Evolutionary conservation across 352 stramenopile genomes (phyloP), one percentile per base, ranked within the genome.

Genomic region (Pythium diclinum): DNA sequence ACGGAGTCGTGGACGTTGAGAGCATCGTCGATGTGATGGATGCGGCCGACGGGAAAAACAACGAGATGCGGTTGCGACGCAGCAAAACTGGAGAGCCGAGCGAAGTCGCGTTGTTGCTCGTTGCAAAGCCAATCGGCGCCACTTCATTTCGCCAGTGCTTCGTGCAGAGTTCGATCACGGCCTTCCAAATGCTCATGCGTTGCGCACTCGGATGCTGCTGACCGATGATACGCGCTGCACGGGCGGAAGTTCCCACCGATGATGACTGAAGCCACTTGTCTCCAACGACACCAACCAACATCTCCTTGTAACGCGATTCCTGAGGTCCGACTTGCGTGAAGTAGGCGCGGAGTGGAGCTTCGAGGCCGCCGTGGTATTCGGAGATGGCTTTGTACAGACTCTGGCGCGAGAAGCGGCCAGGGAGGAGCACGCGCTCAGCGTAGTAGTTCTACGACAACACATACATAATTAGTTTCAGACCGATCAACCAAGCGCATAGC

Each of bases 71-170:
- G 51, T 92, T 92, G 21, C 79, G 83, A 11, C 81, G 81, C 19
- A 92, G 56, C 36, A 92, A 59, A 33, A 92, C 75, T 2, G 83
- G 83, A 0, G 80, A 82, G 2, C 83, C 83, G 10, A 83, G 64
- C 8, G 79, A 21, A 78, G 65, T 21, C 82, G 65, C 36, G 72
- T 46, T 38, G 49, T 23, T 46, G 77, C 73, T 3, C 1, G 71
- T 68, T 7, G 72, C 81, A 59, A 92, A 89, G 3, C 83, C 83
- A 42, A 92, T 87, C 1, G 79, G 79, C 11, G 85, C 82, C 25
- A 85, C 87, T 61, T 90, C 83, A 13, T 68, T 79, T 3, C 75
- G 72, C 83, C 83, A 92, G 61, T 89, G 76, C 67, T 89, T 89
- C 6, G 76, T 85, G 52, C 83, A 92, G 17, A 90, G 65, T 3